Evolutionary conservation across 2,329 filamentous ascomycete genomes (phyloP), one percentile per base, ranked within the genome.

Genomic region (Nemania sp.): DNA sequence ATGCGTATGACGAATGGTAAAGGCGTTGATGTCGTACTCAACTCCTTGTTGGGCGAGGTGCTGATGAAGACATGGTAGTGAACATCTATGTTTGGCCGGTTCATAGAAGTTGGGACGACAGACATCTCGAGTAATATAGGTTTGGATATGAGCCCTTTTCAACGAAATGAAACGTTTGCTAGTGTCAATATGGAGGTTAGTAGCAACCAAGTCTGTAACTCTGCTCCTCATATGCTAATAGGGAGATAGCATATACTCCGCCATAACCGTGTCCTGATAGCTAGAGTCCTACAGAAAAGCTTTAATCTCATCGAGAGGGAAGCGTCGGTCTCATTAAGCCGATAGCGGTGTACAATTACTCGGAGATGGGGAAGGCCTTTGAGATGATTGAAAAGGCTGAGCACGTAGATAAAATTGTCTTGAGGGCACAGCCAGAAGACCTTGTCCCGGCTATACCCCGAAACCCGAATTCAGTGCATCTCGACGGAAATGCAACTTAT

Each of bases 321-420:
- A 58, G 38, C 5, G 27, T 62, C 26, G 22, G 59, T 10, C 49
- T 49, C 20, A 62, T 62, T 6, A 62, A 62, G 24, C 64, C 58
- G 26, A 56, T 52, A 35, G 58, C 58, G 20, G 32, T 60, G 24
- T 67, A 77, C 68, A 59, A 61, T 18, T 71, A 73, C 11, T 68
- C 63, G 2, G 59, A 78, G 1, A 73, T 80, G 8, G 72, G 75
- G 24, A 71, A 80, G 1, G 79, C 80, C 0, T 80, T 84, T 68
- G 72, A 78, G 1, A 76, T 78, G 7, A 80, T 84, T 75, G 79
- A 80, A 61, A 71, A 70, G 13, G 78, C 80, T 0, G 73, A 76
- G 1, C 81, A 82, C 57, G 76, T 80, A 1, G 82, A 81, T 0
- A 84, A 82, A 49, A 76, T 82, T 15, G 73, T 81, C 10, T 53